These are phyloP conservation scores for Misopates orontium DNA, from an alignment of 257 asterid genomes.

Conservation along the genomic window DNA sequence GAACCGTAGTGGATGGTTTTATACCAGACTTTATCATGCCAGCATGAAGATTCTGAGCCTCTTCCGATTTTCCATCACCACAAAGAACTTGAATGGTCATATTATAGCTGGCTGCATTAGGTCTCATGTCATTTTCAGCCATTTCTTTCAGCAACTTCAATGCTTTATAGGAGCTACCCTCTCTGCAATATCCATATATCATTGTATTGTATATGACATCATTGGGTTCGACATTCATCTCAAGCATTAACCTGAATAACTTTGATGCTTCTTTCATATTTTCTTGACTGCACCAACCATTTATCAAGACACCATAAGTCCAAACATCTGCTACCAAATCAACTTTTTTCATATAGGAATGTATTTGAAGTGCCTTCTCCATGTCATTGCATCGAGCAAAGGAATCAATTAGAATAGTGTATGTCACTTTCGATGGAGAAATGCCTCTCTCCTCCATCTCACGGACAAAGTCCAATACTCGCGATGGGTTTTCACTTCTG, in stretches of 20 bases:
- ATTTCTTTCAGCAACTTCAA: slow-evolving; percentile 56
- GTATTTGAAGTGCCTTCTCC: slow-evolving; percentile 61
- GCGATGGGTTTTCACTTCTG: slow-evolving; percentile 42
- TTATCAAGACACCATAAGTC: slow-evolving; percentile 67
- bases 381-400: slow-evolving; percentile 60
- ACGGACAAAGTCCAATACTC: slow-evolving; percentile 45
- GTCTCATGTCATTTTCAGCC: slow-evolving; percentile 56
- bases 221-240: slow-evolving; percentile 50
- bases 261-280: slow-evolving; percentile 77
- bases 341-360: slow-evolving; percentile 53
- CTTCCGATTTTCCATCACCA: slow-evolving; percentile 54
- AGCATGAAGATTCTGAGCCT: slow-evolving; percentile 43
- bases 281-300: slow-evolving; percentile 69
- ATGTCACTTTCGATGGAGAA: slow-evolving; percentile 68
- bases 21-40: slow-evolving; percentile 59
- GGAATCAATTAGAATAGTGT: slow-evolving; percentile 67
- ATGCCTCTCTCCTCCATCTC: slow-evolving; percentile 79
- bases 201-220: slow-evolving; percentile 64
- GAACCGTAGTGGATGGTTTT: slow-evolving; percentile 37
- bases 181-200: slow-evolving; percentile 68
- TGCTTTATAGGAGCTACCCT: slow-evolving; percentile 69
- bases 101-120: slow-evolving; percentile 65
- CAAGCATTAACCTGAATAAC: slow-evolving; percentile 54
- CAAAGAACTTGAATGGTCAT: slow-evolving; percentile 59
- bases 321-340: slow-evolving; percentile 52